These are phyloP conservation scores for Pseudocercospora vitis DNA, from an alignment of 2,329 filamentous ascomycete species.

Conservation along the genomic window DNA sequence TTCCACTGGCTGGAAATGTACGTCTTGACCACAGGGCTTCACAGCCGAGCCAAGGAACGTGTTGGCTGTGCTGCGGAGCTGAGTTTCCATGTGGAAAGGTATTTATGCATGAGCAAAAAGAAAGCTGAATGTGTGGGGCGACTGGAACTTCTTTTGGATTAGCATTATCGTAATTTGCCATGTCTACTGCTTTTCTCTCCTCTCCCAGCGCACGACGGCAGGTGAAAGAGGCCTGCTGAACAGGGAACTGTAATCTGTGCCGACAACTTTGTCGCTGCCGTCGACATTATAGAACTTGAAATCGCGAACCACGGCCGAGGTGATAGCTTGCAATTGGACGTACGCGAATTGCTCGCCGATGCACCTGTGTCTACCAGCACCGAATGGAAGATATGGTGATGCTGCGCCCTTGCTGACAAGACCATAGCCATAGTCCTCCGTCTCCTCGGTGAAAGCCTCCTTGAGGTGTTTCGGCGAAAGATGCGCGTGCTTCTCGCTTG, in stretches of 20 bases:
- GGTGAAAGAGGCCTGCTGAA: constrained; percentile 49
- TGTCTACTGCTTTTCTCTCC: constrained; percentile 48
- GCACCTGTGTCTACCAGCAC: constrained; percentile 87
- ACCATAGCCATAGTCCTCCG: constrained; percentile 91
- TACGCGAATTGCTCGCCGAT: constrained; percentile 98
- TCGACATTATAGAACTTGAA: constrained; percentile 79
- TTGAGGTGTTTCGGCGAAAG: constrained; percentile 33
- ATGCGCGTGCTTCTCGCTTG: constrained; percentile 41
- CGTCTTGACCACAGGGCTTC: background rate
- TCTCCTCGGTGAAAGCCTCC: constrained; percentile 52
- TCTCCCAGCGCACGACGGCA: constrained; percentile 71
- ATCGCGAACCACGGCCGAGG: constrained; percentile 70
- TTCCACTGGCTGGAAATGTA: background rate
- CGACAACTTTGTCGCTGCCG: constrained; percentile 67
- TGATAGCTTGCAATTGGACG: constrained; percentile 83
- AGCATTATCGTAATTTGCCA: background rate
- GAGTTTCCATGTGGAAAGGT: background rate
- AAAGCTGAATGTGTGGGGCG: background rate
- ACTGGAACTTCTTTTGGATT: background rate
- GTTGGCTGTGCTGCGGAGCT: background rate
- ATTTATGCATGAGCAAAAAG: background rate
- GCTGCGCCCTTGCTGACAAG: constrained; percentile 86
- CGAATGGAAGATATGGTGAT: constrained; percentile 91
- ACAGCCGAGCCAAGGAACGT: background rate
- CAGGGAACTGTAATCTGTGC: constrained; percentile 63